Evolutionary conservation across 306 rosid species (phyloP), one percentile per base, ranked within the genome.

Genomic region (Lathyrus oleraceus): DNA sequence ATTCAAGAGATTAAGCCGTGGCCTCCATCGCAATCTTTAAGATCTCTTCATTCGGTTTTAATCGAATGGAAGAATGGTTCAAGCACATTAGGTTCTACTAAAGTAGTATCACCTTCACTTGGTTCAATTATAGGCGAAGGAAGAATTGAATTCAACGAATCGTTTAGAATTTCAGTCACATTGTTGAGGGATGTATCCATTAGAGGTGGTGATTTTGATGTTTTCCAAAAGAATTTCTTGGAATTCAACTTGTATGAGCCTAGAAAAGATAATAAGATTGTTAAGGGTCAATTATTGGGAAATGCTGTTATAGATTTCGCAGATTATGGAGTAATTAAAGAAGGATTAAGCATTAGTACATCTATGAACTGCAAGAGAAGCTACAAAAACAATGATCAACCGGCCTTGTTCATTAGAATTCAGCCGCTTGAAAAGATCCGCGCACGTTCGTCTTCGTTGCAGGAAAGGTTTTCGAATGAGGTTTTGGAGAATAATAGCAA

Each of bases 1-100:
- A 76, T 94, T 71, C 84, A 83, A 61, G 97, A 91, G 81, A 82
- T 94, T 56, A 94, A 88, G 89, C 99, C 99, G 42, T 94, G 99
- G 99, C 97, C 95, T 1, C 99, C 96, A 9, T 88, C 99, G 3
- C 91, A 91, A 75, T 84, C 97, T 2, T 89, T 89, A 51, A 84
- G 75, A 69, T 85, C 95, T 1, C 74, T 86, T 27, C 85, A 89
- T 51, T 83, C 95, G 2, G 96, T 94, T 27, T 16, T 88, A 74
- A 83, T 94, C 76, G 96, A 94, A 48, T 84, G 92, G 97, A 96
- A 91, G 80, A 86, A 88, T 70, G 95, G 95, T 1, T 88, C 20
- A 0, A 38, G 86, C n/a, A 60, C 77, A 63, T 87, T 97, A 1
- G 95, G 95, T 44, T 86, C 89, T 19, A 88, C 97, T 20, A 86